Evolutionary conservation across 441 rosid species (phyloP).

Genomic region (Corymbia citriodora): DNA sequence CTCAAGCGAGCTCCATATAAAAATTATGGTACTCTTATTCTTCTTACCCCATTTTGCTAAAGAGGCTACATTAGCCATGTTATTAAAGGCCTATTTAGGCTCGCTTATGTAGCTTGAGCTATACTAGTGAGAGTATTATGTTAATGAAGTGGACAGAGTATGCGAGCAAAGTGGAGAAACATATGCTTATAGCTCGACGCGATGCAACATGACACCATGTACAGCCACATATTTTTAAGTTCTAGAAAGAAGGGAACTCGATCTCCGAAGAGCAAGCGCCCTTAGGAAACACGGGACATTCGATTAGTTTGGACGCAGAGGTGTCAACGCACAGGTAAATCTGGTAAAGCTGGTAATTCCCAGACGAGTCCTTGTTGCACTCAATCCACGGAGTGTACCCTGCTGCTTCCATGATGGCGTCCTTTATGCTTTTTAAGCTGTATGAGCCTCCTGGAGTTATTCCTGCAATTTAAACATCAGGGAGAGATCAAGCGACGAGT

Average conservation of each 20-base stretch:
- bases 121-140: background rate
- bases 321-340: conserved; percentile 61
- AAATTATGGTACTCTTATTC: too few species aligned
- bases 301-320: conserved; percentile 37
- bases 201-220: background rate
- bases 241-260: conserved; percentile 58
- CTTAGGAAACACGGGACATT: conserved; percentile 56
- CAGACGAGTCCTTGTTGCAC: conserved; percentile 57
- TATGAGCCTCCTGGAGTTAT: conserved; percentile 21
- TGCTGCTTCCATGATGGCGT: conserved; percentile 18
- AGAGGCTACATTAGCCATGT: background rate
- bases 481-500: background rate
- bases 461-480: conserved; percentile 8
- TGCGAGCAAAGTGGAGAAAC: background rate
- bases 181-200: background rate
- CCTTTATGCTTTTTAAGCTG: conserved; percentile 16
- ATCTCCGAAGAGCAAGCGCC: conserved; percentile 44
- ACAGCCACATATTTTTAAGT: background rate
- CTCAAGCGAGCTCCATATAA: too few species aligned
- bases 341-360: conserved; percentile 68
- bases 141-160: background rate
- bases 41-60: background rate
- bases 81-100: background rate
- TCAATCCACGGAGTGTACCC: conserved; percentile 56
- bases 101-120: background rate